Evolutionary conservation across 2,329 filamentous ascomycete genomes (phyloP).

Genomic region (Lasiodiplodia sp.): DNA sequence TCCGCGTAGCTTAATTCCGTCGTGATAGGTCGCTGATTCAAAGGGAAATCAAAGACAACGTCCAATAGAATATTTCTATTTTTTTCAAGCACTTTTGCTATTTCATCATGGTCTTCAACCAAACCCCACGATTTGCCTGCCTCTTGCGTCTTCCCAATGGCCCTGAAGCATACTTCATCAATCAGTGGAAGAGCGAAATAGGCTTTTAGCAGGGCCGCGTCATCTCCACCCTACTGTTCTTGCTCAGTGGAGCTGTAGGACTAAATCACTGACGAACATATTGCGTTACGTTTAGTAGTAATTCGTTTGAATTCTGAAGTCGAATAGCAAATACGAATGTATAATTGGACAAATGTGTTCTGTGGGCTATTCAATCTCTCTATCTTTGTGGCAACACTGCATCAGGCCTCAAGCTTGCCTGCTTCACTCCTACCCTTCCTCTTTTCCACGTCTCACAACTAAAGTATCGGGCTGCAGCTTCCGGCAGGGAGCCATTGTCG

Average conservation of each 20-base stretch:
- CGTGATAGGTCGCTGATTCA: too few species aligned
- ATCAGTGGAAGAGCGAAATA: slow-evolving; percentile 59
- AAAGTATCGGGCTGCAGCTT: too few species aligned
- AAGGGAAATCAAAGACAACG: too few species aligned
- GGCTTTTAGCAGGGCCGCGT: slow-evolving; percentile 62
- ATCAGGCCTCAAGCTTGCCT: neutral
- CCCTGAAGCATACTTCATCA: slow-evolving; percentile 58
- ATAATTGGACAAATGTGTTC: neutral
- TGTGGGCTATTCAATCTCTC: neutral
- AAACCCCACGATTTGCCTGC: slow-evolving; percentile 59
- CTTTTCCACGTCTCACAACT: neutral
- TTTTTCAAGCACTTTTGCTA: neutral
- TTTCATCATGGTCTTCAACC: neutral
- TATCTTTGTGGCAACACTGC: neutral
- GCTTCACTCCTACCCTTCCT: neutral
- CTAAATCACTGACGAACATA: slow-evolving; percentile 58
- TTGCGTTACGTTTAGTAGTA: neutral
- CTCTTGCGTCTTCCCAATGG: slow-evolving; percentile 54
- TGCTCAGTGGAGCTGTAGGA: slow-evolving; percentile 51
- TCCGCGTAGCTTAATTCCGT: too few species aligned
- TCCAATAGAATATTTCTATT: neutral
- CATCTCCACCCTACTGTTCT: slow-evolving; percentile 59
- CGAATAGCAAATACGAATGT: neutral
- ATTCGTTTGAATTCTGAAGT: neutral
- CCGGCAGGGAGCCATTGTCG: too few species aligned